Evolutionary conservation across 2,329 filamentous ascomycete genomes (phyloP).

Genomic region (Truncatella angustata): DNA sequence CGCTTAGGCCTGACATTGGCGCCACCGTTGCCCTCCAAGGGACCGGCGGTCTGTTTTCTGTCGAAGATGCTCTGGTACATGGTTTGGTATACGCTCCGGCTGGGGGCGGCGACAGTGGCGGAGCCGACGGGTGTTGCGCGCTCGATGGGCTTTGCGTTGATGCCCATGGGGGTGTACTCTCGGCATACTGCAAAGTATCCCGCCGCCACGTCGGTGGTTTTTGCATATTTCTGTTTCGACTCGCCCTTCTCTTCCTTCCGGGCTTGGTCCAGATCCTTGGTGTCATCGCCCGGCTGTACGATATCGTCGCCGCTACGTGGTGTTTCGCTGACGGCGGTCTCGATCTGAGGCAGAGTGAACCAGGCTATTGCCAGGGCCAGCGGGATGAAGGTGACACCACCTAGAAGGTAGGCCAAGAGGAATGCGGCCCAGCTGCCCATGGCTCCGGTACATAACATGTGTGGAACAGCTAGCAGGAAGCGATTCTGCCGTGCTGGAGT

Average conservation of each 20-base stretch:
- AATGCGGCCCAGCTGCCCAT: conserved; percentile 58
- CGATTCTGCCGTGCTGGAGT: conserved; percentile 4
- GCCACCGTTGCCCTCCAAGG: conserved; percentile 46
- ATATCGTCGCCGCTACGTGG: conserved; percentile 37
- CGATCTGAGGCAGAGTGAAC: conserved; percentile 58
- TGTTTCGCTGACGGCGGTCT: conserved; percentile 36
- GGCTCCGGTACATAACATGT: no score
- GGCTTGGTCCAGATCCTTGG: conserved; percentile 59
- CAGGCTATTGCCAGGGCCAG: conserved; percentile 64
- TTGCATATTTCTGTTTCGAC: conserved; percentile 50
- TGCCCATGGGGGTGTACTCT: conserved; percentile 86
- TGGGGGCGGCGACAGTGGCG: conserved; percentile 71
- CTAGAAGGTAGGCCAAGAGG: conserved; percentile 76
- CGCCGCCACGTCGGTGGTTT: conserved; percentile 76
- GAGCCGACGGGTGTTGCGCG: conserved; percentile 77
- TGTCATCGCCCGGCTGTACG: conserved; percentile 62
- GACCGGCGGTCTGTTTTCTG: conserved; percentile 56
- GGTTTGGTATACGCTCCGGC: conserved; percentile 93
- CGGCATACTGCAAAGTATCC: conserved; percentile 95
- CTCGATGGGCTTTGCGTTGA: conserved; percentile 91
- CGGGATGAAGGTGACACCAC: conserved; percentile 85
- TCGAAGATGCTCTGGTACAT: conserved; percentile 98
- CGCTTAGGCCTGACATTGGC: conserved; percentile 56
- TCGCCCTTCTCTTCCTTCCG: conserved; percentile 55
- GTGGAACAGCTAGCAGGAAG: conserved; percentile 8